Conservation (phyloP, 805 yeast species). For the Blastobotrys terrestris region DNA sequence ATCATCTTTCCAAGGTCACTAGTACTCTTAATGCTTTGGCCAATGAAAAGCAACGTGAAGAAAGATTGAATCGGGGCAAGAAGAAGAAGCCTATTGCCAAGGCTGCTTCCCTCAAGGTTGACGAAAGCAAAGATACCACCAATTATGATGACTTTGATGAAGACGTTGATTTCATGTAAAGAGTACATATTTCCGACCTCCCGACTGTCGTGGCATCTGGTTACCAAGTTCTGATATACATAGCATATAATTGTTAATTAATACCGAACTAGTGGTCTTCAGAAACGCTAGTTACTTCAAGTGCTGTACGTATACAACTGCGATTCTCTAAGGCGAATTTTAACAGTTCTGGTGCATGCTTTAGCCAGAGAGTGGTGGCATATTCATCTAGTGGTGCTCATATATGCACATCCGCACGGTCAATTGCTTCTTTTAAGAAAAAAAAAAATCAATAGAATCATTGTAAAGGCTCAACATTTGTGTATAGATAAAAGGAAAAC, state of each 20-base stretch:
- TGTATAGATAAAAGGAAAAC: no score
- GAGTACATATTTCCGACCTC: no score
- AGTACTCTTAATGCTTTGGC: conserved; percentile 76
- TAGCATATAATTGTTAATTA: background rate
- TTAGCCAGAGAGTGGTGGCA: no score
- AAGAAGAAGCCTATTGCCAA: conserved; percentile 87
- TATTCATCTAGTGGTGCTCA: no score
- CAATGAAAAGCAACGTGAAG: conserved; percentile 83
- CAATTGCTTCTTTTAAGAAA: no score
- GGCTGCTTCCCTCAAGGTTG: conserved; percentile 61
- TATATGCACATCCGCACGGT: no score
- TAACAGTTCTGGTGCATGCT: no score
- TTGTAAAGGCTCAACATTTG: no score
- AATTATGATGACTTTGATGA: conserved; percentile 37
- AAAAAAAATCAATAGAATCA: no score
- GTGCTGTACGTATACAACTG: no score
- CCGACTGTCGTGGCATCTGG: background rate
- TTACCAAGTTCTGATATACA: background rate
- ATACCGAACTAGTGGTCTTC: background rate
- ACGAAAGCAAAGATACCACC: conserved; percentile 48
- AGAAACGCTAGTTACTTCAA: background rate
- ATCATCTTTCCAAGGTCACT: conserved; percentile 76
- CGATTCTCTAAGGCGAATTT: no score
- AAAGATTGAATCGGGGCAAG: conserved; percentile 91
- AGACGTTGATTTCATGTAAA: conserved; percentile 39